phyloP scores from a whole-genome alignment of 2,329 filamentous ascomycete species.

The Penicillium sp. region DNA sequence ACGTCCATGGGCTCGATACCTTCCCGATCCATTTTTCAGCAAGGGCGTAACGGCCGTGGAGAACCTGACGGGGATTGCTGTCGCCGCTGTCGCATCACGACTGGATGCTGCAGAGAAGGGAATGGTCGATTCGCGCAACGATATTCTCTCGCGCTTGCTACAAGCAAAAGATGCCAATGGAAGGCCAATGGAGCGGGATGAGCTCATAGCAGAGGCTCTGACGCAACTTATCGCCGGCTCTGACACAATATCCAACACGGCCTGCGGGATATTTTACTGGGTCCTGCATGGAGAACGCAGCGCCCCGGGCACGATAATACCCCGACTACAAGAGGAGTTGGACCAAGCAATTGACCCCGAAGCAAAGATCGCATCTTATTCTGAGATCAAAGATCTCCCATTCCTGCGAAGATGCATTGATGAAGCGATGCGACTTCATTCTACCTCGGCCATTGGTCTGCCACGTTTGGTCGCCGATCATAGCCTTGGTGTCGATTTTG shows the following conservation, averaged over 20 bases:
- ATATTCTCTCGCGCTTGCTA: constrained; percentile 34
- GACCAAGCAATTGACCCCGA: constrained; percentile 22
- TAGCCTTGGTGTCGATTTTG: constrained; percentile 16
- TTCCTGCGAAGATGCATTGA: constrained; percentile 34
- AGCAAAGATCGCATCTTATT: constrained; percentile 13
- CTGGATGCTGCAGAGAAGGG: constrained; percentile 18
- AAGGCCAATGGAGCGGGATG: constrained; percentile 28
- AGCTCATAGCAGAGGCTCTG: constrained; percentile 35
- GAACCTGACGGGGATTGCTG: constrained; percentile 27
- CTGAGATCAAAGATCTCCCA: constrained; percentile 28
- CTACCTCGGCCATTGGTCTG: constrained; percentile 28
- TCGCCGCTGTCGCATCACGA: constrained; percentile 18
- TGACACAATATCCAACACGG: constrained; percentile 37
- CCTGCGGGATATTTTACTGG: constrained; percentile 26
- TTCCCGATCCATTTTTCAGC: constrained; percentile 28
- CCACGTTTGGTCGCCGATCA: constrained; percentile 27
- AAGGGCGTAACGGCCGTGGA: constrained; percentile 30
- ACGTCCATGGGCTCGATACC: constrained; percentile 18
- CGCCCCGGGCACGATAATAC: constrained; percentile 16
- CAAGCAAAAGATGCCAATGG: constrained; percentile 31
- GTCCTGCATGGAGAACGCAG: constrained; percentile 29
- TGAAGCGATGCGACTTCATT: constrained; percentile 34
- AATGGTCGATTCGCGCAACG: constrained; percentile 21
- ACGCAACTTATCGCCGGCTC: constrained; percentile 38
- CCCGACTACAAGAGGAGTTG: constrained; percentile 21